Percentiles rank a stretch among this genome's conserved stretches.
These are phyloP conservation scores for Persicaria maculosa DNA, from an alignment of 148 eudicot genomes.

Conservation along the genomic window DNA sequence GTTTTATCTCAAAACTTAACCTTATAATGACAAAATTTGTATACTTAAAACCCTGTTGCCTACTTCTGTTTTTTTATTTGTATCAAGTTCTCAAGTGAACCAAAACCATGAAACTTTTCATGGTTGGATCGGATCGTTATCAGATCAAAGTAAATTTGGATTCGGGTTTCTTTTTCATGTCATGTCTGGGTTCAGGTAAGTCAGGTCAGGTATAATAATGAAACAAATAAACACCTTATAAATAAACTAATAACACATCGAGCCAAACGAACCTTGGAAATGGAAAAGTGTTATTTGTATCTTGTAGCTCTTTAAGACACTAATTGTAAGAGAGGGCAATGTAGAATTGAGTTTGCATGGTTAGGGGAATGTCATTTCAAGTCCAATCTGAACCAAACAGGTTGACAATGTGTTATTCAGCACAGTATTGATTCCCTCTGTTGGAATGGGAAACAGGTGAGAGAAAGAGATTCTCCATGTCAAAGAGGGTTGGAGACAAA, in stretches of 20 bases:
- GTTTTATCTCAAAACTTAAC: background rate
- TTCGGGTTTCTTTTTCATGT: no score
- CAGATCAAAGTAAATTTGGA: no score
- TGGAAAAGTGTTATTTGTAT: no score
- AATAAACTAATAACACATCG: no score
- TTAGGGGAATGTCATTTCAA: slow-evolving; percentile 4
- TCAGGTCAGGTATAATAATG: no score
- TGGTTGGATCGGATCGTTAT: no score
- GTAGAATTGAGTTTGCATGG: background rate
- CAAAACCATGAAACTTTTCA: background rate
- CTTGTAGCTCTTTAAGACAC: no score
- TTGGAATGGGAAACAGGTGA: background rate
- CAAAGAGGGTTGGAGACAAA: slow-evolving; percentile 1
- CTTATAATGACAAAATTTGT: background rate
- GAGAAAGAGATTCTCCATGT: background rate
- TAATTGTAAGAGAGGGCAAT: background rate
- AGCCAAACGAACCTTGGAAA: no score
- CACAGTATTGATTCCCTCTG: background rate
- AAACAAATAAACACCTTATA: no score
- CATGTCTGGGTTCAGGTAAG: no score
- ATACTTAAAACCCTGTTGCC: slow-evolving; percentile 8
- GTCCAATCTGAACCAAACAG: slow-evolving; percentile 1
- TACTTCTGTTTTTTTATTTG: background rate
- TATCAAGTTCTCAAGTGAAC: background rate
- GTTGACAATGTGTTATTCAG: background rate